phyloP scores from a whole-genome alignment of 2,329 filamentous ascomycete species.

The Sodiomyces alkalinus region DNA sequence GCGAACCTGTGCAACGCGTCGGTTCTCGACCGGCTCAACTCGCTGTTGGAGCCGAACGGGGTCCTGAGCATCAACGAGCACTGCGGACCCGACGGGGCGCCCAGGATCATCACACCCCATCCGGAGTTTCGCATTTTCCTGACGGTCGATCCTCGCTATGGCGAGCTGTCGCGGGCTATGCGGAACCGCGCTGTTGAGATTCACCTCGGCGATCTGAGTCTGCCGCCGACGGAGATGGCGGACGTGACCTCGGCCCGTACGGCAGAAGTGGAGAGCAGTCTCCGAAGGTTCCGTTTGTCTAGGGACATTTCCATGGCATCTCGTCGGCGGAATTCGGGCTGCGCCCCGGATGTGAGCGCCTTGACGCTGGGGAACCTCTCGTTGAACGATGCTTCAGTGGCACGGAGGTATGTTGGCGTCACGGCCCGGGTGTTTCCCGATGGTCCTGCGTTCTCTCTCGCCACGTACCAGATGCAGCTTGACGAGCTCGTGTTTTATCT shows the following conservation, averaged over 20 bases:
- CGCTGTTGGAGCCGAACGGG: slow-evolving; percentile 80
- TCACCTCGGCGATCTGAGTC: slow-evolving; percentile 40
- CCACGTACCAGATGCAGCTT: slow-evolving; percentile 4
- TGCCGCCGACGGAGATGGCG: neutral
- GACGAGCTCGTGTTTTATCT: slow-evolving; percentile 10
- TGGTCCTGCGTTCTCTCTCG: slow-evolving; percentile 1
- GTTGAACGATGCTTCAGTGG: slow-evolving; percentile 25
- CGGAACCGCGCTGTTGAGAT: slow-evolving; percentile 88
- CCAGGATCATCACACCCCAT: slow-evolving; percentile 68
- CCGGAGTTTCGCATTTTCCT: slow-evolving; percentile 82
- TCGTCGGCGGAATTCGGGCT: slow-evolving; percentile 9
- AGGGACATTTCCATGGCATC: slow-evolving; percentile 14
- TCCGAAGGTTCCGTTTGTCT: slow-evolving; percentile 30
- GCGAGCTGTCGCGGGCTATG: slow-evolving; percentile 92
- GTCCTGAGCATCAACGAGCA: slow-evolving; percentile 88
- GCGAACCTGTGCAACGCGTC: slow-evolving; percentile 94
- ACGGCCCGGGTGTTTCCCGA: slow-evolving; percentile 1
- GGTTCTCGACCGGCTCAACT: slow-evolving; percentile 87
- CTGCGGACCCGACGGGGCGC: slow-evolving; percentile 65
- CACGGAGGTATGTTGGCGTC: slow-evolving; percentile 14
- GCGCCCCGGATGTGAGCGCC: slow-evolving; percentile 14
- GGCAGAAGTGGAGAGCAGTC: slow-evolving; percentile 29
- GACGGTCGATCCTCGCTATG: slow-evolving; percentile 82
- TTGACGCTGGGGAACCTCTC: slow-evolving; percentile 32
- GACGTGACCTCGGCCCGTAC: too few relatives aligned